Evolutionary conservation across 2,329 filamentous ascomycete genomes (phyloP), one percentile per base, ranked within the genome.

Genomic region (Sphaerulina musiva): DNA sequence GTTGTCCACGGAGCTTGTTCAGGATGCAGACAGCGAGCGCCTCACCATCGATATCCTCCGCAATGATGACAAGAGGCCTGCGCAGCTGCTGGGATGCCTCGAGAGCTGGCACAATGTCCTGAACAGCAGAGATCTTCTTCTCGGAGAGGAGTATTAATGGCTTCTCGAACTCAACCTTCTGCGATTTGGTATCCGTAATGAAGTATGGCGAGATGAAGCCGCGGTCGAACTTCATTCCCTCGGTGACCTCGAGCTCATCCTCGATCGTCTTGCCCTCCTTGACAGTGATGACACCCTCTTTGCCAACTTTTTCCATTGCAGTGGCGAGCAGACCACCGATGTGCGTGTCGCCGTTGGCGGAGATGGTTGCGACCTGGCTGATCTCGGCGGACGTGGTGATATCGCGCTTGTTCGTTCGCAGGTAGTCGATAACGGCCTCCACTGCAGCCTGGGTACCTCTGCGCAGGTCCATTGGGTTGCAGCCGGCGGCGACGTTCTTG

Each of bases 161-260:
- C 83, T 98, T 97, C 85, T 98, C 93, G 65, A 98, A 98, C 79
- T 98, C 93, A 55, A 97, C 91, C 85, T 98, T 98, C 75, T 95
- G 90, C 57, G 91, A 76, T 86, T 98, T 98, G 82, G 90, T 79
- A 70, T 98, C 93, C 79, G 93, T 98, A 80, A 98, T 98, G 82
- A 98, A 98, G 85, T 98, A 98, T 66, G 93, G 91, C 26, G 93
- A 98, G 72, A 95, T 92, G 76, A 87, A 98, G 60, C 93, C 93
- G 70, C 93, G 92, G 83, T 98, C 93, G 78, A 98, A 98, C 75
- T 93, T 90, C 93, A 98, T 98, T 73, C 93, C 93, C 85, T 98
- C 93, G 56, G 93, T 98, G 59, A 98, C 85, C 79, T 98, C 93
- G 53, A 98, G 86, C 83, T 98, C 93, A 67, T 98, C 93, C 68